Evolutionary conservation across 75 land plant species (phyloP).

Genomic region (Cupressus sempervirens): DNA sequence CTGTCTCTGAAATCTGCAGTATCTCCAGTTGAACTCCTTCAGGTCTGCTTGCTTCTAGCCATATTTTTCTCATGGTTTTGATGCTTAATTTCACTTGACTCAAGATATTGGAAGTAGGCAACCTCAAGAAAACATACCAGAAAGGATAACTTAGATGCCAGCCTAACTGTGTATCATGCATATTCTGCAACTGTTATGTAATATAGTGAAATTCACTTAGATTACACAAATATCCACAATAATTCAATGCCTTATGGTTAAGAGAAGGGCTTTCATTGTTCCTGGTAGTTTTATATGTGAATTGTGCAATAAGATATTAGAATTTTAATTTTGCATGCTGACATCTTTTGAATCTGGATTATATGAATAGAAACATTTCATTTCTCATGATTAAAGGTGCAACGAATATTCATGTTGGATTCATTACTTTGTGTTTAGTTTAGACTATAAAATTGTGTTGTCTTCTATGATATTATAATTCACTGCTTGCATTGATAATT

Average conservation of each 20-base stretch:
- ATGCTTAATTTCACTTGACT: neutral
- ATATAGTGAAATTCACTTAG: neutral
- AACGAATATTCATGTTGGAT: neutral
- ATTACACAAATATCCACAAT: neutral
- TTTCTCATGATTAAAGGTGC: neutral
- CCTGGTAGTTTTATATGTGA: neutral
- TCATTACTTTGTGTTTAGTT: neutral
- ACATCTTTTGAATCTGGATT: neutral
- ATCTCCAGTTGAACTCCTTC: slow-evolving; percentile 57
- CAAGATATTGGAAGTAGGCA: neutral
- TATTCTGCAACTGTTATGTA: neutral
- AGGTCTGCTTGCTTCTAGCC: slow-evolving; percentile 43
- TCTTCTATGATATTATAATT: neutral
- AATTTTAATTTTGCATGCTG: neutral
- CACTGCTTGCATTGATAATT: neutral
- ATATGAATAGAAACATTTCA: neutral
- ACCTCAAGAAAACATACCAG: neutral
- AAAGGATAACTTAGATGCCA: neutral
- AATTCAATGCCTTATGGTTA: neutral
- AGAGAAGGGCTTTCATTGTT: neutral
- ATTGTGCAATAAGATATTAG: neutral
- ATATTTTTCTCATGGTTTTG: neutral
- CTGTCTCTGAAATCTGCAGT: slow-evolving; percentile 46
- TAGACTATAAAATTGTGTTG: neutral
- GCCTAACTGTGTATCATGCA: neutral